Base-by-base conservation (phyloP, 2,329 filamentous ascomycete species). In the Exophiala sp. region DNA sequence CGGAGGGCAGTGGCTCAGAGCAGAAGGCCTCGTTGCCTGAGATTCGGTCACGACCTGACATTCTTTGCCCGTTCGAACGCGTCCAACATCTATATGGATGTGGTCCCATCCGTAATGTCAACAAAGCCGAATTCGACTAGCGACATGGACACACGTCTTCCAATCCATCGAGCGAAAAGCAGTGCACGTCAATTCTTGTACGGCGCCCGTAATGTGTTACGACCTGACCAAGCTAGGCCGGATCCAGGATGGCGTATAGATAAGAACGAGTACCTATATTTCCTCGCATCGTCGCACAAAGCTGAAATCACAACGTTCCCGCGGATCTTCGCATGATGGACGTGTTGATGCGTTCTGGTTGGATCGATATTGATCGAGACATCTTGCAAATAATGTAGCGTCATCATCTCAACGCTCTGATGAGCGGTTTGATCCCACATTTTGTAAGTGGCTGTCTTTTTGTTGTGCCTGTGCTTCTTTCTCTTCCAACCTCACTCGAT, bases 311-410 rank as follows among this genome's bases (percentile, higher is more conserved):
- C 41, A 24, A 29, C 29, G 41, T 32, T 14, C 41, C 41, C 41
- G 41, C 41, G 41, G 41, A 43, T 43, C 41, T 43, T 43, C 41
- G 7, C 3, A n/a, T 14, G 10, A n/a, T 3, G 20, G 29, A 8
- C 12, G 18, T 24, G 29, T n/a, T 29, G 18, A 43, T n/a, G 24
- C 21, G 40, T 38, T 11, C 14, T 16, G 14, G 41, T 20, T 43
- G 41, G 18, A 24, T 52, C 34, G 29, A 32, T 36, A 24, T 40
- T 42, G n/a, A 45, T 32, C 41, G 12, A 11, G 29, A 9, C 16
- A 34, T 12, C 34, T 38, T 33, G n/a, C 48, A 41, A 46, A 46
- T 46, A 20, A 39, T 51, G 52, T 36, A 42, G 16, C 47, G 38
- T 46, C 42, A 54, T 46, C 20, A 14, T 24, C 47, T 32, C 18